These are phyloP conservation scores for Melastoma malabathricum DNA, from an alignment of 345 rosid genomes.

Conservation along the genomic window DNA sequence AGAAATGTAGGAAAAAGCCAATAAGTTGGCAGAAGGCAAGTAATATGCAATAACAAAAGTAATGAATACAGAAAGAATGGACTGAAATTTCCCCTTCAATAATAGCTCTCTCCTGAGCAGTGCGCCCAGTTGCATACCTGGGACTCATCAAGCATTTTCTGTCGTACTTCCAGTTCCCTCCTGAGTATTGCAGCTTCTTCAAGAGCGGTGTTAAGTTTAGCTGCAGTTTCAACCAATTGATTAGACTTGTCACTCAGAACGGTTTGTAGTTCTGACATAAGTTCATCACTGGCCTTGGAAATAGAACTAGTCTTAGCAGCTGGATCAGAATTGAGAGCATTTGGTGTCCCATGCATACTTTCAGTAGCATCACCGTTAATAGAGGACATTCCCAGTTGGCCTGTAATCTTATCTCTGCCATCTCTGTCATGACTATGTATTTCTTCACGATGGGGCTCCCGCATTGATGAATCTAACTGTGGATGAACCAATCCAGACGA, in stretches of 20 bases:
- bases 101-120: too few relatives aligned
- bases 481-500: conserved; percentile 57
- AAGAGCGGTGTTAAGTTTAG: conserved; percentile 51
- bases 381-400: conserved; percentile 50
- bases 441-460: conserved; percentile 61
- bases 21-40: too few relatives aligned
- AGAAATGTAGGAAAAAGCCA: too few relatives aligned
- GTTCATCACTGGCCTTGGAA: conserved; percentile 21
- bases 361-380: conserved; percentile 85
- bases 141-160: conserved; percentile 84
- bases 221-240: conserved; percentile 48
- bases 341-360: conserved; percentile 45
- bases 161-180: conserved; percentile 62
- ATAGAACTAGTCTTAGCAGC: conserved; percentile 26
- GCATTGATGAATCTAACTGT: conserved; percentile 76
- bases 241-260: conserved; percentile 50
- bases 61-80: too few relatives aligned
- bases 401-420: conserved; percentile 47
- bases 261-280: conserved; percentile 39
- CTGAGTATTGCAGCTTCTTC: conserved; percentile 58
- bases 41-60: too few relatives aligned
- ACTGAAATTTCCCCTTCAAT: too few relatives aligned
- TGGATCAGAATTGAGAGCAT: conserved; percentile 26
- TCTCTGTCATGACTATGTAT: conserved; percentile 35
- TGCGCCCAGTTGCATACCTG: conserved; percentile 40